These are phyloP conservation scores for Tricholoma saponaceum DNA, from an alignment of 768 basidiomycete species.

Conservation along the genomic window DNA sequence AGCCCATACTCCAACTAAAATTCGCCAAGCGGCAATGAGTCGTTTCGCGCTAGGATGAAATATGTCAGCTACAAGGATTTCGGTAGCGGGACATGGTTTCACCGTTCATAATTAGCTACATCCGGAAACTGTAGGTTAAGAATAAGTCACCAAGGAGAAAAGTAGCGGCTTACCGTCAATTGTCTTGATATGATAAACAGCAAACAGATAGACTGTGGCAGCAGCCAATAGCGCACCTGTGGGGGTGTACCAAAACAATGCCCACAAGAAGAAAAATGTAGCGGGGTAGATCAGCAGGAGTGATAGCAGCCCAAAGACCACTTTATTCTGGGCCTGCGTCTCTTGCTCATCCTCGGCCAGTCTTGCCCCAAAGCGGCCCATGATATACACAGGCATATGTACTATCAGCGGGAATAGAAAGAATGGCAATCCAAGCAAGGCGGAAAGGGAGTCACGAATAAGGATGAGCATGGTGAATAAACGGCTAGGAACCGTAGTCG, in stretches of 20 bases:
- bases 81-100: conserved; percentile 21
- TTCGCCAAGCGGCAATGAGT: conserved; percentile 89
- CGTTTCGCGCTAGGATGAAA: conserved; percentile 63
- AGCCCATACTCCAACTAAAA: conserved; percentile 93
- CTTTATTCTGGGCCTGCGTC: conserved; percentile 95
- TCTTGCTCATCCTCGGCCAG: conserved; percentile 87
- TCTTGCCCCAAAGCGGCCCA: conserved; percentile 70
- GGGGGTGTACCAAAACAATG: conserved; percentile 70
- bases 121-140: conserved; percentile 12
- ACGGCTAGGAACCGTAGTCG: conserved; percentile 78
- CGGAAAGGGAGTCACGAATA: conserved; percentile 70
- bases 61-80: background rate
- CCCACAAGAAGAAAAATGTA: conserved; percentile 86
- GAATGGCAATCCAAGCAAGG: conserved; percentile 76
- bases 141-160: conserved; percentile 1
- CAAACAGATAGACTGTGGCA: conserved; percentile 68
- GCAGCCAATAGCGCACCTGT: conserved; percentile 71
- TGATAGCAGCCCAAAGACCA: conserved; percentile 80
- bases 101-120: conserved; percentile 78
- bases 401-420: conserved; percentile 84
- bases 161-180: conserved; percentile 68
- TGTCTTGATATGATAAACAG: conserved; percentile 79
- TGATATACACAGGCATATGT: conserved; percentile 81
- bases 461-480: conserved; percentile 76
- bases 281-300: conserved; percentile 73